phyloP scores from a whole-genome alignment of 768 basidiomycete species.

The Lepiota venenata region DNA sequence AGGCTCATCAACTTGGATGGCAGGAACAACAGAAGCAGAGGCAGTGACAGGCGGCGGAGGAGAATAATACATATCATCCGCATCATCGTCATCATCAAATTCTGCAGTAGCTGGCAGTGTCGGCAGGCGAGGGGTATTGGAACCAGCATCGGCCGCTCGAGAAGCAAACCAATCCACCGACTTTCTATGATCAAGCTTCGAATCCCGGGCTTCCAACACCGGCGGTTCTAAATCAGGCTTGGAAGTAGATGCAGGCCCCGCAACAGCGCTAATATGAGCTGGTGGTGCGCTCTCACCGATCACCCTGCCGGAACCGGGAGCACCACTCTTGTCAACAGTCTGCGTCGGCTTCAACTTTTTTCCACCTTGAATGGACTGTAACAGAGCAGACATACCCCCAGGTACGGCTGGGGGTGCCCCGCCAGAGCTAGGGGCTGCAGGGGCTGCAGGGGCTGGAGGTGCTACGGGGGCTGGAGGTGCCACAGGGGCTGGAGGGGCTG shows the following conservation, averaged over 20 bases:
- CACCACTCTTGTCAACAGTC: constrained; percentile 81
- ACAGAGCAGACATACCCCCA: constrained; percentile 60
- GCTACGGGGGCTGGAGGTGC: constrained; percentile 33
- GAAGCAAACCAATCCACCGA: constrained; percentile 92
- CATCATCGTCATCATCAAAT: constrained; percentile 60
- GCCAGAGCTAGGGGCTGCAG: constrained; percentile 29
- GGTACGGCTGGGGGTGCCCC: constrained; percentile 29
- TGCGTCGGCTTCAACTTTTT: constrained; percentile 65
- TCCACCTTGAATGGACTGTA: constrained; percentile 80
- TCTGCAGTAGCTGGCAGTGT: constrained; percentile 51
- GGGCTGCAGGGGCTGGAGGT: constrained; percentile 34
- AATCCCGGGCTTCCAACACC: constrained; percentile 16
- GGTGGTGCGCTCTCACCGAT: constrained; percentile 74
- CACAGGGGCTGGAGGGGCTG: constrained; percentile 22
- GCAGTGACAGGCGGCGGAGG: constrained; percentile 6
- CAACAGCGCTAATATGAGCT: constrained; percentile 54
- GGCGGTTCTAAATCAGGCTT: constrained; percentile 30
- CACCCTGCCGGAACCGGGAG: constrained; percentile 70
- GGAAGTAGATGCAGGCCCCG: constrained; percentile 41
- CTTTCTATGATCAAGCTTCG: constrained; percentile 53
- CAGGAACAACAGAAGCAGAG: constrained; percentile 37
- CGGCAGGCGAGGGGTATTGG: constrained; percentile 20
- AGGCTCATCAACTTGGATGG: constrained; percentile 54
- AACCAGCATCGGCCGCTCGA: constrained; percentile 70
- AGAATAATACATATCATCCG: constrained; percentile 22